Percentiles rank a stretch among this genome's conserved stretches.
These are phyloP conservation scores for Pythium sp. DNA, from an alignment of 352 stramenopile genomes.

Conservation along the genomic window DNA sequence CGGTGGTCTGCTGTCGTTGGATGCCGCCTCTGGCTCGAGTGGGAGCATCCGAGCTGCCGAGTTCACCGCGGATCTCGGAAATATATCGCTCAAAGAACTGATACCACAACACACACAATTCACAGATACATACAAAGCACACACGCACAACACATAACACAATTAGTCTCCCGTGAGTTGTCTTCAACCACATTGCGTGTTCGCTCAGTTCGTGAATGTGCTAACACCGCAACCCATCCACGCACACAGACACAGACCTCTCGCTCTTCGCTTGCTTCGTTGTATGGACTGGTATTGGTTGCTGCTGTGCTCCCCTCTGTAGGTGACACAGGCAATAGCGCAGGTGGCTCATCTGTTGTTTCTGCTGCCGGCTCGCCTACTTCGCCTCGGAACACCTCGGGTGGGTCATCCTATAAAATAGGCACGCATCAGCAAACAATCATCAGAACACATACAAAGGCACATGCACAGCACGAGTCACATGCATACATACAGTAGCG, in stretches of 20 bases:
- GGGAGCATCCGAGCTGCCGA: slow-evolving; percentile 18
- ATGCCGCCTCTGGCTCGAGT: slow-evolving; percentile 14
- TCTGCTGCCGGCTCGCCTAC: slow-evolving; percentile 8
- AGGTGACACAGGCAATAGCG: not conserved
- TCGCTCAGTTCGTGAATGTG: not conserved
- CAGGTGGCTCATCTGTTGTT: not conserved
- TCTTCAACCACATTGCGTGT: not conserved
- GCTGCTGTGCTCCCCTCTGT: not conserved
- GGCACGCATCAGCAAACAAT: not conserved
- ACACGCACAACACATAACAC: not conserved
- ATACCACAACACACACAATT: not conserved
- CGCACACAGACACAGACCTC: slow-evolving; percentile 12
- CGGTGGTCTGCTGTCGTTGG: slow-evolving; percentile 9
- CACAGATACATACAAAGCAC: not conserved
- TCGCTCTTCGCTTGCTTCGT: slow-evolving; percentile 13
- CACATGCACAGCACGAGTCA: not conserved
- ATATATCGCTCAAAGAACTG: slow-evolving; percentile 23
- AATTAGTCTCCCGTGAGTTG: not conserved
- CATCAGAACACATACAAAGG: not conserved
- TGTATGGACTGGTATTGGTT: not conserved
- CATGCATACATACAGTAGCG: not conserved
- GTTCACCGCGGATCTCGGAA: slow-evolving; percentile 35
- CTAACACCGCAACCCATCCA: not conserved
- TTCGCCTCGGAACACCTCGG: slow-evolving; percentile 41
- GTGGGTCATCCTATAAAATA: slow-evolving; percentile 51